Evolutionary conservation across 371 early-diverging fungal species (phyloP).

Genomic region (Syncephalis plumigaleata): DNA sequence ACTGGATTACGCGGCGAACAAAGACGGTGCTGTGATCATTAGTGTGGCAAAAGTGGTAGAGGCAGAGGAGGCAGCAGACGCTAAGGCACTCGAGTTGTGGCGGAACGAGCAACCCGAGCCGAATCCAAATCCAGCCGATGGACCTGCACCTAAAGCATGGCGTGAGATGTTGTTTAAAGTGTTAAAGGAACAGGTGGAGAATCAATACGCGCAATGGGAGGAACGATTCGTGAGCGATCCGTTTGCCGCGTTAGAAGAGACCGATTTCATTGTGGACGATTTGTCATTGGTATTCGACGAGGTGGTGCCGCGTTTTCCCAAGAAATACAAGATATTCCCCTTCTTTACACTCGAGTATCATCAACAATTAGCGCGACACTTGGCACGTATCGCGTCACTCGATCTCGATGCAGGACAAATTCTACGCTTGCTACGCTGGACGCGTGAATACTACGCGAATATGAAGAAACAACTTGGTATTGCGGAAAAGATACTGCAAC

Average conservation of each 20-base stretch:
- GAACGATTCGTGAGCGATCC: too few species aligned
- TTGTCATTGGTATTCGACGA: slow-evolving; percentile 73
- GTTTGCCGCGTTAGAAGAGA: too few species aligned
- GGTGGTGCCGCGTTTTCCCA: slow-evolving; percentile 74
- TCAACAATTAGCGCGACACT: slow-evolving; percentile 58
- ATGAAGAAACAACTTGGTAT: slow-evolving; percentile 78
- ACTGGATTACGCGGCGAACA: slow-evolving; percentile 51
- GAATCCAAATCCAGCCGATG: too few species aligned
- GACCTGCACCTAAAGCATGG: too few species aligned
- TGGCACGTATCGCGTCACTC: slow-evolving; percentile 46
- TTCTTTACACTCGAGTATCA: slow-evolving; percentile 89
- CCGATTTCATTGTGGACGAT: slow-evolving; percentile 71
- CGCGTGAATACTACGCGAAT: slow-evolving; percentile 73
- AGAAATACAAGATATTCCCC: slow-evolving; percentile 78
- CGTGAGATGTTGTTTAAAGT: too few species aligned
- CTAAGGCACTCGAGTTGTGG: slow-evolving; percentile 20
- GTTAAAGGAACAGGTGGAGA: too few species aligned
- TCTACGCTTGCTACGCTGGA: slow-evolving; percentile 66
- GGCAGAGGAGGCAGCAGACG: slow-evolving; percentile 72
- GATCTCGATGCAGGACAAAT: slow-evolving; percentile 64
- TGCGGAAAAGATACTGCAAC: slow-evolving; percentile 78
- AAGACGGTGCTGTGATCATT: slow-evolving; percentile 52
- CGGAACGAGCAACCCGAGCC: too few species aligned
- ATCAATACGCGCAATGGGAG: too few species aligned
- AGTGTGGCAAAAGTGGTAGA: slow-evolving; percentile 83